Percentiles rank a stretch among this genome's conserved stretches.
Evolutionary conservation across 176 grass and related monocot genomes (phyloP).

Genomic region (sorghum (Sorghum bicolor)): Sorghum_bicolor_NCBIv3 NC_012871.2:67590501-67591000

Average conservation of each 20-base stretch:
- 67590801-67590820: not conserved
- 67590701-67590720: not conserved
- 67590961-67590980: not conserved
- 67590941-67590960: slow-evolving; percentile 27
- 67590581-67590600: not conserved
- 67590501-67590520: not conserved
- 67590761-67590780: not conserved
- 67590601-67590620: not conserved
- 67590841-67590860: not conserved
- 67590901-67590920: slow-evolving; percentile 90
- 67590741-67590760: not conserved
- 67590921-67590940: slow-evolving; percentile 98
- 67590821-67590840: not conserved
- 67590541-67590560: not conserved
- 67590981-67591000: not conserved
- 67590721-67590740: not conserved
- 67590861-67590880: slow-evolving; percentile 49
- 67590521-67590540: not conserved
- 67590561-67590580: not conserved
- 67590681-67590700: not conserved
- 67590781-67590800: not conserved
- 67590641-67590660: not conserved
- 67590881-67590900: slow-evolving; percentile 83
- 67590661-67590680: not conserved
- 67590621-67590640: not conserved